A percentile compares a stretch with the other conserved stretches of the same genome.
Conservation (phyloP, 768 basidiomycete species). For the Tricholoma hemisulphureum region DNA sequence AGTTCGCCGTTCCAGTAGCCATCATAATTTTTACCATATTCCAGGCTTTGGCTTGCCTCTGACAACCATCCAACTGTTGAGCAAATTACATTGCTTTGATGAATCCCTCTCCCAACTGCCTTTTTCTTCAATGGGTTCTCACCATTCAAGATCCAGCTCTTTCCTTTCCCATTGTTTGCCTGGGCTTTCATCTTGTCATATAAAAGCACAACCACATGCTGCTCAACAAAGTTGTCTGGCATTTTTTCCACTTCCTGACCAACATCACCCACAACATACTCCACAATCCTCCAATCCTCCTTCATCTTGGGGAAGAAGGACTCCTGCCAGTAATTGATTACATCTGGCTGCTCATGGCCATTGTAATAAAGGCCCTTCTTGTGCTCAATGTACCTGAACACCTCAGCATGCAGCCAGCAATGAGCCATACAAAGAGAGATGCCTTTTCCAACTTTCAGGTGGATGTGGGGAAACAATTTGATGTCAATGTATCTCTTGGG, state of each 20-base stretch:
- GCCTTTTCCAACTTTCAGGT: constrained; percentile 26
- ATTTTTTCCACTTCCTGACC: constrained; percentile 7
- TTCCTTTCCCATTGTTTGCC: constrained; percentile 33
- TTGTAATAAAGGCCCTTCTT: constrained; percentile 36
- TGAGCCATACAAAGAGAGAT: constrained; percentile 31
- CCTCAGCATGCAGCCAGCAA: constrained; percentile 22
- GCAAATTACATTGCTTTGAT: constrained; percentile 38
- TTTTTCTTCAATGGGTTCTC: constrained; percentile 38
- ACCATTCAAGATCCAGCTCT: constrained; percentile 34
- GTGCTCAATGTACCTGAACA: constrained; percentile 8
- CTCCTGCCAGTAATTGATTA: background rate
- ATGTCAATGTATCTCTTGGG: constrained; percentile 33
- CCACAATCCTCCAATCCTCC: constrained; percentile 22
- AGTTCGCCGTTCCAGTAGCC: too few relatives aligned
- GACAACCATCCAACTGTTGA: constrained; percentile 15
- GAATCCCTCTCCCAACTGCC: constrained; percentile 34
- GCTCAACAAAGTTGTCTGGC: constrained; percentile 13
- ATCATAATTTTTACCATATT: background rate
- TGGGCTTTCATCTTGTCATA: constrained; percentile 44
- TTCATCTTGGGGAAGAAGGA: background rate
- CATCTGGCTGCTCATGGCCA: constrained; percentile 33
- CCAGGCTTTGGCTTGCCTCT: background rate
- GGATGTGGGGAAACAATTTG: too few relatives aligned
- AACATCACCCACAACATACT: constrained; percentile 17
- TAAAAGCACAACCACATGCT: constrained; percentile 23